Base-by-base conservation (phyloP, 2,329 filamentous ascomycete genomes). In the Scedosporium minutisporum region DNA sequence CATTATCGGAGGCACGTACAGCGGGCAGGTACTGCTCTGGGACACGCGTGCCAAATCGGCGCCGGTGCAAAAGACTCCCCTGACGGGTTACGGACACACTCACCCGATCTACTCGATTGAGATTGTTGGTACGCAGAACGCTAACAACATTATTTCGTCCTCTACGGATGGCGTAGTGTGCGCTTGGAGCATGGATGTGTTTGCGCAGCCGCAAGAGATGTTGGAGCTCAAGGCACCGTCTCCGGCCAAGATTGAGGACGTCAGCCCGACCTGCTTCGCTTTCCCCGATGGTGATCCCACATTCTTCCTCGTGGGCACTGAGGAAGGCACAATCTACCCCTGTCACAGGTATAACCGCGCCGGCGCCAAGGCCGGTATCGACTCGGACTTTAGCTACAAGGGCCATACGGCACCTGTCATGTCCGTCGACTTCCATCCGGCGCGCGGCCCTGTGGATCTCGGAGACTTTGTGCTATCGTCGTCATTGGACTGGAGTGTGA, bases 321-420 rank as follows among this genome's bases (percentile, higher is more conserved):
- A 99, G 77, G 95, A 99, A 78, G 96, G 96, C 60, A 88, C 88
- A 57, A 97, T 99, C 66, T 96, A 95, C 75, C 93, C 95, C 0
- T 97, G 96, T 72, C 95, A 99, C 74, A 85, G 95, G 65, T 99
- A 99, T 76, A 95, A 99, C 75, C 90, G 96, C 66, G 95, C 96
- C 5, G 95, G 95, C 63, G 95, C 95, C 66, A 97, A 97, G 78
- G 93, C 95, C 4, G 95, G 95, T 58, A 91, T 97, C 27, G 96
- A 99, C 72, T 85, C 88, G 63, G 87, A 93, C 65, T 87, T 97
- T 64, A 88, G 87, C 67, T 99, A 99, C 77, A 85, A 86, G 67
- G 93, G 92, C 41, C 95, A 99, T 72, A 88, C 91, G 14, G 95
- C 92, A 3, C 95, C 95, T 0, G 92, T 99, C 69, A 96, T 97